A percentile compares a stretch with the other conserved stretches of the same genome.
Conservation (phyloP, 192 early-diverging fungal genomes). For the Lunasporangiospora selenospora region DNA sequence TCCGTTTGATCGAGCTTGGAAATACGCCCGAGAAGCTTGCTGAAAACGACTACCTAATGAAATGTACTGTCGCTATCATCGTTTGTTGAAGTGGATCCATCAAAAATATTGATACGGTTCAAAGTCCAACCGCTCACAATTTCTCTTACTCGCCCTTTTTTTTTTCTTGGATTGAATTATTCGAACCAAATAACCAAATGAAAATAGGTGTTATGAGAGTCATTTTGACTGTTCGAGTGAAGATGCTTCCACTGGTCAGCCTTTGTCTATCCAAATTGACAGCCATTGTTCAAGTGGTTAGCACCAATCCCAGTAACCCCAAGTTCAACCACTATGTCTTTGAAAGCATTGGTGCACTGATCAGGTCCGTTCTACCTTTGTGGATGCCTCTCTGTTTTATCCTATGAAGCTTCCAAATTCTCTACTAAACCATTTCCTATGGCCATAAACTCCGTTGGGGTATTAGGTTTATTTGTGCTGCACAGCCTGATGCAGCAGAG, state of each 20-base stretch:
- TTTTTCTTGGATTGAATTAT: not conserved
- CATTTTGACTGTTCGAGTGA: constrained; percentile 76
- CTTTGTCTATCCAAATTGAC: constrained; percentile 80
- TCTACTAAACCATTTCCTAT: not conserved
- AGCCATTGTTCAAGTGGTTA: constrained; percentile 79
- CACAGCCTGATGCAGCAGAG: constrained; percentile 67
- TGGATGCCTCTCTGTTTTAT: too few relatives aligned
- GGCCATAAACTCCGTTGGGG: not conserved
- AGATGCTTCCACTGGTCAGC: constrained; percentile 74
- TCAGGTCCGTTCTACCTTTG: constrained; percentile 52
- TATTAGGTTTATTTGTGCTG: constrained; percentile 79
- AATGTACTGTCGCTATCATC: constrained; percentile 54
- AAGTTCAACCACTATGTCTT: constrained; percentile 98
- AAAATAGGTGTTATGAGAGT: constrained; percentile 85
- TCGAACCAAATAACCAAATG: too few relatives aligned
- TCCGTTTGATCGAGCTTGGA: constrained; percentile 76
- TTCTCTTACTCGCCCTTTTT: not conserved
- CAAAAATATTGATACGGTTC: not conserved
- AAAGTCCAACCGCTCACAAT: not conserved
- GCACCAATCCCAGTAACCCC: constrained; percentile 97
- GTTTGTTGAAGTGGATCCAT: not conserved
- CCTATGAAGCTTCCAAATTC: not conserved
- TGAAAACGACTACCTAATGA: constrained; percentile 98
- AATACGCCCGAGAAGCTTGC: constrained; percentile 91
- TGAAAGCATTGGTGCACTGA: constrained; percentile 89